phyloP scores from a whole-genome alignment of 306 rosid species.

The Alnus rubra region DNA sequence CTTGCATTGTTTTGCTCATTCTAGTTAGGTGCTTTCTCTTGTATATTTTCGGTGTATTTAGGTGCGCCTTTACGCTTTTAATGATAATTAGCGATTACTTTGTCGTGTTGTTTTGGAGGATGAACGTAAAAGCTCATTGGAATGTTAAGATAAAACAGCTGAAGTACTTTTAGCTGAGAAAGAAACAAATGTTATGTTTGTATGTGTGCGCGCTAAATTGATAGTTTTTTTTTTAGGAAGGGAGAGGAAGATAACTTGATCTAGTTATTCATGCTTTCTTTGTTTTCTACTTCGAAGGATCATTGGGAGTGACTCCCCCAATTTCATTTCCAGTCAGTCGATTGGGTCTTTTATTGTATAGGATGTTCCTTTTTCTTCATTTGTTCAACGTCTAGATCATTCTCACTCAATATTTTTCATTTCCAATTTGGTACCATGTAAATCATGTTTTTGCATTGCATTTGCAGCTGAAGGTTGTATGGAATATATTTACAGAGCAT shows the following conservation, averaged over 20 bases:
- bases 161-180: background rate
- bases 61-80: too few species aligned
- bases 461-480: background rate
- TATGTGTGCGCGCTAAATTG: background rate
- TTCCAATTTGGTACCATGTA: background rate
- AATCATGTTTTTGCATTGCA: background rate
- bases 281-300: background rate
- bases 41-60: too few species aligned
- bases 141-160: background rate
- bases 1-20: background rate
- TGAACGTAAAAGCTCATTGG: background rate
- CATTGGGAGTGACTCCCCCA: background rate
- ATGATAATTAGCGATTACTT: too few species aligned
- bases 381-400: background rate
- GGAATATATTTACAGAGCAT: background rate
- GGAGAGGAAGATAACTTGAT: background rate
- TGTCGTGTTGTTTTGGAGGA: background rate
- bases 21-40: too few species aligned
- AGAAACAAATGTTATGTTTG: background rate
- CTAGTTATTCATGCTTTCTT: background rate
- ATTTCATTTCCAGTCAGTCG: background rate
- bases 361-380: background rate
- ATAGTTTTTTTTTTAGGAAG: background rate
- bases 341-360: background rate
- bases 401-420: background rate